Evolutionary conservation across 2,329 filamentous ascomycete genomes (phyloP).

Genomic region (Rhynchosporium secalis): DNA sequence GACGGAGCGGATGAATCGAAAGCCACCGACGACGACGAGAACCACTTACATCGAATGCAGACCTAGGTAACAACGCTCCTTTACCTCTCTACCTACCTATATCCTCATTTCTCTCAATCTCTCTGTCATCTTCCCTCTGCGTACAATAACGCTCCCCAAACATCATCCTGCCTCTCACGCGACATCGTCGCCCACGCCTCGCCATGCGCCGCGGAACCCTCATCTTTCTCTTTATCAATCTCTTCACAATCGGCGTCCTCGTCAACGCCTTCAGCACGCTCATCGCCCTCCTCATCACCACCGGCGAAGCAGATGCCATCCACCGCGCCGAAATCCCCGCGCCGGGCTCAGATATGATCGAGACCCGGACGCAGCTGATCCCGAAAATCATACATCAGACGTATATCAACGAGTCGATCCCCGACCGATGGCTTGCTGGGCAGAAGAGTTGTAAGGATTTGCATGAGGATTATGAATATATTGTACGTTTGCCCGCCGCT

Average conservation of each 20-base stretch:
- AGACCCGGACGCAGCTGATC: constrained; percentile 59
- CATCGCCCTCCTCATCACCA: constrained; percentile 67
- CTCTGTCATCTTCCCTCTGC: not conserved
- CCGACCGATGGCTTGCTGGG: constrained; percentile 63
- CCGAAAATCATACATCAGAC: constrained; percentile 80
- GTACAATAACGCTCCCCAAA: not conserved
- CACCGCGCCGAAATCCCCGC: constrained; percentile 64
- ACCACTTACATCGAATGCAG: constrained; percentile 1
- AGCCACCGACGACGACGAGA: not conserved
- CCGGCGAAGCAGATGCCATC: constrained; percentile 67
- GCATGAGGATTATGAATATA: constrained; percentile 73
- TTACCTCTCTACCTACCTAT: not conserved
- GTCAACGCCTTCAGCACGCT: constrained; percentile 70
- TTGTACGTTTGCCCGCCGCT: constrained; percentile 45
- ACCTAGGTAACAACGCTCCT: not conserved
- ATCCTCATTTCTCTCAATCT: not conserved
- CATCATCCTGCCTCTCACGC: not conserved
- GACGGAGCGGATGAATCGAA: not conserved
- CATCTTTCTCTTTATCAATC: constrained; percentile 53
- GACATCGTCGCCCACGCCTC: constrained; percentile 6
- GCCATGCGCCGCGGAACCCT: constrained; percentile 40
- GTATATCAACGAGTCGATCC: constrained; percentile 69
- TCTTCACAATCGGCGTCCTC: constrained; percentile 63
- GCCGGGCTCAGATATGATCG: constrained; percentile 60
- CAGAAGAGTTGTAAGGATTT: constrained; percentile 67